Percentiles rank a stretch among this genome's conserved stretches.
Evolutionary conservation across 1,139 yeast genomes (phyloP).

Genomic region (Pneumocystis sp.): DNA sequence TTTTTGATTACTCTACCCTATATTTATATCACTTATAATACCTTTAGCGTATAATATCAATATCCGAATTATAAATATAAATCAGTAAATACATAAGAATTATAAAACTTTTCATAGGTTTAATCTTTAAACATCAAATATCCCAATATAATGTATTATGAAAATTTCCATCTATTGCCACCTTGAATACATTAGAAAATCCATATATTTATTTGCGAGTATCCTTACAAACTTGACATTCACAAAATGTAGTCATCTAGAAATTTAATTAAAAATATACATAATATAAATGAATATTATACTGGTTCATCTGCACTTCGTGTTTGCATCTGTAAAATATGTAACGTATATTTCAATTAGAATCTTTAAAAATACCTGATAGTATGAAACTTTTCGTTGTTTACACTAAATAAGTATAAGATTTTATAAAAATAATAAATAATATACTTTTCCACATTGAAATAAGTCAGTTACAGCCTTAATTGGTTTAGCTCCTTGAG

Average conservation of each 20-base stretch:
- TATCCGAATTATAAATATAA: neutral
- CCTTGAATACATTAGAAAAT: neutral
- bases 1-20: neutral
- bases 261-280: neutral
- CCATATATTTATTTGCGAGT: neutral
- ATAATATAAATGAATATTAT: neutral
- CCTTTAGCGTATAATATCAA: neutral
- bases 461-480: conserved; percentile 93
- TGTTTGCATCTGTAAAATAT: conserved; percentile 49
- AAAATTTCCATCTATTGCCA: neutral
- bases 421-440: neutral
- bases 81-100: neutral
- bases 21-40: neutral
- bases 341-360: neutral
- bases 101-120: neutral
- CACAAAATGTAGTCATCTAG: neutral
- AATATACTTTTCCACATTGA: conserved; percentile 55
- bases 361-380: conserved; percentile 33
- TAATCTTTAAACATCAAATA: neutral
- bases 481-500: conserved; percentile 96
- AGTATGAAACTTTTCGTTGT: conserved; percentile 88
- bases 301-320: conserved; percentile 97
- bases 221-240: neutral
- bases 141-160: neutral
- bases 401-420: conserved; percentile 43